Percentiles rank a stretch among this genome's conserved stretches.
phyloP scores from a whole-genome alignment of 352 stramenopile genomes.

The Globisporangium lucens region DNA sequence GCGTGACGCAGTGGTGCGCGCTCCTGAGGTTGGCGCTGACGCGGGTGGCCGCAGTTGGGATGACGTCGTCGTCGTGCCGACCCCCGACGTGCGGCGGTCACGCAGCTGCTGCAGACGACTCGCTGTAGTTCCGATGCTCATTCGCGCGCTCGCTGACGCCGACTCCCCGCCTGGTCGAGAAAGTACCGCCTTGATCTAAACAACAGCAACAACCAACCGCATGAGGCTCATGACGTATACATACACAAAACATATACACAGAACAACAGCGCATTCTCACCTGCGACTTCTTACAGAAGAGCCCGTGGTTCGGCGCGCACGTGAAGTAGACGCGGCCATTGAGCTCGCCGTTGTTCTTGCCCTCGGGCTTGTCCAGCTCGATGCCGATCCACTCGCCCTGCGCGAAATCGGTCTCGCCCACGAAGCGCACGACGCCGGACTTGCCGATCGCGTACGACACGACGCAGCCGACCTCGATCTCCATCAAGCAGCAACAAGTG shows the following conservation, averaged over 20 bases:
- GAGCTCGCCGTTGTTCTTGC: conserved; percentile 85
- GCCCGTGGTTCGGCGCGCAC: conserved; percentile 61
- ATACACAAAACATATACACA: conserved; percentile 8
- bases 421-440: conserved; percentile 66
- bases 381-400: conserved; percentile 81
- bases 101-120: conserved; percentile 35
- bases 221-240: not conserved
- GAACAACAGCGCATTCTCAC: not conserved
- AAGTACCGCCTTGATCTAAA: conserved; percentile 33
- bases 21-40: conserved; percentile 13
- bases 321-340: conserved; percentile 82
- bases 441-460: conserved; percentile 73
- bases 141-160: conserved; percentile 5
- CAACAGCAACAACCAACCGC: not conserved
- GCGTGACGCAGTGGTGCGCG: conserved; percentile 10
- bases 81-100: conserved; percentile 22
- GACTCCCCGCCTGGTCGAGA: conserved; percentile 15
- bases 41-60: conserved; percentile 12
- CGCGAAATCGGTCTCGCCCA: conserved; percentile 77
- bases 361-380: conserved; percentile 72
- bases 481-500: conserved; percentile 18
- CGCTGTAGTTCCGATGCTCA: conserved; percentile 14
- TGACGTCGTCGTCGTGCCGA: conserved; percentile 18
- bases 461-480: conserved; percentile 54
- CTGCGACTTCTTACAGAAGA: conserved; percentile 70